Evolutionary conservation across 73 alveolate genomes (phyloP).

Genomic region (Paramecium biaurelia): DNA sequence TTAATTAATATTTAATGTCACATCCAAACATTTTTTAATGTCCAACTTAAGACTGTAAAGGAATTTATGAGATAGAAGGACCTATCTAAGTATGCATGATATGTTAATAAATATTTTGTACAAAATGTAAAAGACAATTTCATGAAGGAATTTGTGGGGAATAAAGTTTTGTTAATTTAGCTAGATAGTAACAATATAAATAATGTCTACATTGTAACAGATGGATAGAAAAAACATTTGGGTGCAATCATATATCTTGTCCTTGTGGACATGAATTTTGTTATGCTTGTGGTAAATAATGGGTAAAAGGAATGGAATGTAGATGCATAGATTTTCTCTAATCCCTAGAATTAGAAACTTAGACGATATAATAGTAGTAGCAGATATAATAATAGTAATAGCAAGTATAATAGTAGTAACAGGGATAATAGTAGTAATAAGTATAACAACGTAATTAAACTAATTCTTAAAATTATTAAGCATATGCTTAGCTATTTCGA

Average conservation of each 20-base stretch:
- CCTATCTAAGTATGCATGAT: background rate
- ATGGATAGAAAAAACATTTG: background rate
- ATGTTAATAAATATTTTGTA: background rate
- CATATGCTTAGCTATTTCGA: background rate
- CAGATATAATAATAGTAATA: no score
- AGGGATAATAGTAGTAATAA: no score
- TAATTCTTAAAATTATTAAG: no score
- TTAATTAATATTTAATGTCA: background rate
- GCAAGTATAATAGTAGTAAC: background rate
- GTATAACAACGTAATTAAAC: no score
- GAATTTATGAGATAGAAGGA: background rate
- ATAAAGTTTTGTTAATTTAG: background rate
- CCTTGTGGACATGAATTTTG: conserved; percentile 13
- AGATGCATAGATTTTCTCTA: background rate
- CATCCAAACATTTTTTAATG: background rate
- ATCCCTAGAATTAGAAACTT: background rate
- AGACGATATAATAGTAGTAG: background rate
- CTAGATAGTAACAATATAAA: background rate
- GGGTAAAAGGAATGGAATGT: background rate
- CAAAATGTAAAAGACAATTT: background rate
- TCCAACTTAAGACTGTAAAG: background rate
- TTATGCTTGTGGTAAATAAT: background rate
- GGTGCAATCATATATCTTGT: background rate
- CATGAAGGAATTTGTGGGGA: conserved; percentile 10
- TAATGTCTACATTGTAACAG: background rate